A percentile compares a stretch with the other conserved stretches of the same genome.
phyloP scores from a whole-genome alignment of 139 green algal species.

The Prasinococcaceae sp. region DNA sequence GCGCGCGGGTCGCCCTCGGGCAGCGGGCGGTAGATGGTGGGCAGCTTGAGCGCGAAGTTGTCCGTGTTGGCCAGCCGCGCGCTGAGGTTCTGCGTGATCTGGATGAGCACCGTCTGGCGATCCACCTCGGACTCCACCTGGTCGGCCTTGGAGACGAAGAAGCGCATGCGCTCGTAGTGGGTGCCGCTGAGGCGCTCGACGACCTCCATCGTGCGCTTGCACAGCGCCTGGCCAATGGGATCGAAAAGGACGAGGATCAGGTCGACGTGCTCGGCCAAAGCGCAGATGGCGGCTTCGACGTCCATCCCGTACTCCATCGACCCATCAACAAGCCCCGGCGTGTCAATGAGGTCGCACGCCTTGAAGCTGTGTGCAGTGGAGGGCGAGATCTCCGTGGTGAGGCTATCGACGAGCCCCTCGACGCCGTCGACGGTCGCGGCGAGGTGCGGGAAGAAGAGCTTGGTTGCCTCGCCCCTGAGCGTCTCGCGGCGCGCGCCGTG shows the following conservation, averaged over 20 bases:
- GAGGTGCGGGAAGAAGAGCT: slow-evolving; percentile 48
- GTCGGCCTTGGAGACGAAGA: slow-evolving; percentile 63
- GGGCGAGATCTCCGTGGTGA: slow-evolving; percentile 25
- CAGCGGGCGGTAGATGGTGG: slow-evolving; percentile 27
- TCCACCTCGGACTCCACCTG: slow-evolving; percentile 20
- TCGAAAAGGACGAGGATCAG: slow-evolving; percentile 57
- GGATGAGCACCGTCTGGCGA: slow-evolving; percentile 40
- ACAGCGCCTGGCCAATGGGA: slow-evolving; percentile 51
- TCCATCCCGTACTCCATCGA: slow-evolving; percentile 49
- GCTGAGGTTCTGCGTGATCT: slow-evolving; percentile 35
- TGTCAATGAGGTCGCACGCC: slow-evolving; percentile 46
- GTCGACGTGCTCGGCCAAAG: slow-evolving; percentile 45
- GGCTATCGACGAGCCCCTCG: slow-evolving; percentile 24
- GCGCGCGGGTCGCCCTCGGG: slow-evolving; percentile 30
- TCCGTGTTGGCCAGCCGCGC: slow-evolving; percentile 32
- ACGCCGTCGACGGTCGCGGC: slow-evolving; percentile 14
- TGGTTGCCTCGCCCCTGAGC: slow-evolving; percentile 42
- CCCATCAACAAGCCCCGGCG: slow-evolving; percentile 40
- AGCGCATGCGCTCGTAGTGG: slow-evolving; percentile 53
- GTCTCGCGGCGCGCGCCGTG: slow-evolving; percentile 34
- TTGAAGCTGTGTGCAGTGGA: slow-evolving; percentile 47
- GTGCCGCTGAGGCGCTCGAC: slow-evolving; percentile 44
- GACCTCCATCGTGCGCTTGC: slow-evolving; percentile 47
- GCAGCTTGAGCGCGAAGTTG: slow-evolving; percentile 52
- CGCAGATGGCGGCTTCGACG: slow-evolving; percentile 42